Conservation (phyloP, 75 land plant species). For the Cunninghamia lanceolata region DNA sequence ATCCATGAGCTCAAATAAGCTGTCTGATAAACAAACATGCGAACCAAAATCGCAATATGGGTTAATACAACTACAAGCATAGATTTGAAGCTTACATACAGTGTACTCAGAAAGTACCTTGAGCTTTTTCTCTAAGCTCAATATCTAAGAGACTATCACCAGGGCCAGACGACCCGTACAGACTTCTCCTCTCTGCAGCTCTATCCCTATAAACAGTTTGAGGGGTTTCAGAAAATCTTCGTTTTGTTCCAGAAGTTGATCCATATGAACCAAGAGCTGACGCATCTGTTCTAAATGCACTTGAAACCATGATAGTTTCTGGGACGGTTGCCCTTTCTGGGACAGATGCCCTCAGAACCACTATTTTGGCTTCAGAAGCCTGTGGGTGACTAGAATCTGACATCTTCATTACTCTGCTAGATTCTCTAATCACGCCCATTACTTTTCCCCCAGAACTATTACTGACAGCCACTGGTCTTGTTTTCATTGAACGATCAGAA, state of each 20-base stretch:
- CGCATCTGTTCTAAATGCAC: constrained; percentile 32
- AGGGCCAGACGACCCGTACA: constrained; percentile 34
- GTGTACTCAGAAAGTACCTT: constrained; percentile 11
- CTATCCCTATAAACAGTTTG: constrained; percentile 46
- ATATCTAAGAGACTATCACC: constrained; percentile 40
- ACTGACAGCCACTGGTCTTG: not conserved
- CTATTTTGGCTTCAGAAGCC: constrained; percentile 10
- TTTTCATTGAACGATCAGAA: constrained; percentile 1
- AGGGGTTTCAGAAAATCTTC: constrained; percentile 46
- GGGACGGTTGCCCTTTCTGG: constrained; percentile 14
- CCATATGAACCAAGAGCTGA: constrained; percentile 32
- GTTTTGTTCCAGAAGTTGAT: constrained; percentile 20
- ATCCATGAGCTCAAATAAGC: not conserved
- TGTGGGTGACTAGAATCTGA: not conserved
- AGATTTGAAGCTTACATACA: not conserved
- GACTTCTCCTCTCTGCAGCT: constrained; percentile 40
- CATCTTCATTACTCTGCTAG: not conserved
- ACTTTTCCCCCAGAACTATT: not conserved
- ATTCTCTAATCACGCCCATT: constrained; percentile 9
- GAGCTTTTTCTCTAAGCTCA: constrained; percentile 54
- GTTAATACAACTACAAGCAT: not conserved
- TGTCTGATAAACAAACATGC: not conserved
- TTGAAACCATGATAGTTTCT: constrained; percentile 6
- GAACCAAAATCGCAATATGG: not conserved
- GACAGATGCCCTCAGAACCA: constrained; percentile 10